phyloP scores from a whole-genome alignment of 192 early-diverging fungal genomes.

The Podila epigama region DNA sequence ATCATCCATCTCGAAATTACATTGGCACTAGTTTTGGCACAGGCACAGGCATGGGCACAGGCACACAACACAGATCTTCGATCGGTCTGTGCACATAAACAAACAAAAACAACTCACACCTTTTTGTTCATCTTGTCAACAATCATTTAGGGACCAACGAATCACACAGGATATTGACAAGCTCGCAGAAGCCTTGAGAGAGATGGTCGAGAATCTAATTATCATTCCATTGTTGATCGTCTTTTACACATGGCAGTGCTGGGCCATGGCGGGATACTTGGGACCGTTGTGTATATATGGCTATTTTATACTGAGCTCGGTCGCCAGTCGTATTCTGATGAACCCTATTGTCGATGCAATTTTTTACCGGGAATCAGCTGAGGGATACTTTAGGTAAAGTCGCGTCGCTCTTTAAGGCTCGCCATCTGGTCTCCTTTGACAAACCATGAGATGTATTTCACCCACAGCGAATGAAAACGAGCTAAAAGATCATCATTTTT shows the following conservation, averaged over 20 bases:
- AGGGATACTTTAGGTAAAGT: conserved; percentile 87
- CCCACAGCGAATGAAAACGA: no score
- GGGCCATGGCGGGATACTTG: conserved; percentile 66
- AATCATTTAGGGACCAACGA: conserved; percentile 73
- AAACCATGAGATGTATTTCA: not conserved
- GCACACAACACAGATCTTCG: not conserved
- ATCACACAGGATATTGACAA: conserved; percentile 92
- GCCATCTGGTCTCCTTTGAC: not conserved
- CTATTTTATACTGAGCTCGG: conserved; percentile 72
- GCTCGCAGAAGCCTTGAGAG: conserved; percentile 67
- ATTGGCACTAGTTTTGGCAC: not conserved
- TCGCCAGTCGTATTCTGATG: conserved; percentile 70
- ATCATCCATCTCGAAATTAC: no score
- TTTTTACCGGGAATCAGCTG: conserved; percentile 75
- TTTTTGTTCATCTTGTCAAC: not conserved
- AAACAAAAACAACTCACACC: not conserved
- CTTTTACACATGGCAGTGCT: conserved; percentile 83
- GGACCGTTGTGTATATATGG: conserved; percentile 77
- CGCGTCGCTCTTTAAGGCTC: no score
- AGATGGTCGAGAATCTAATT: conserved; percentile 67
- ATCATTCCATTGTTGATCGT: conserved; percentile 77
- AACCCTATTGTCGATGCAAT: conserved; percentile 79
- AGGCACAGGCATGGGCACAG: not conserved
- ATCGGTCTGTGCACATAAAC: not conserved
- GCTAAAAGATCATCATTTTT: no score